These are phyloP conservation scores for Suillus plorans DNA, from an alignment of 768 basidiomycete genomes.

Conservation along the genomic window DNA sequence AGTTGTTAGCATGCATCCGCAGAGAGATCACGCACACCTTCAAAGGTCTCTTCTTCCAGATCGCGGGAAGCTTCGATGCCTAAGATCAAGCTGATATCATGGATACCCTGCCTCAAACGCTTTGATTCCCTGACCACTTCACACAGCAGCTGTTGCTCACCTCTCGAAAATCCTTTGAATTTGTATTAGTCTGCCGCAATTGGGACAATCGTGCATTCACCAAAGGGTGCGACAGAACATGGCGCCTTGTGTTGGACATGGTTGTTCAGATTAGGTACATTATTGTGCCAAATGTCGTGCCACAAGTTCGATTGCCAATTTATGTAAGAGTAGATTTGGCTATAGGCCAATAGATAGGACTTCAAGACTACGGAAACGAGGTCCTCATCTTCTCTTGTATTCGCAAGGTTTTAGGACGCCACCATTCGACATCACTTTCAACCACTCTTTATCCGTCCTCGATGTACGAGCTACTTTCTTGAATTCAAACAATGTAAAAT, in stretches of 20 bases:
- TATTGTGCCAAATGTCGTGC: not conserved
- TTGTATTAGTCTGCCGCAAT: slow-evolving; percentile 59
- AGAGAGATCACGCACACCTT: slow-evolving; percentile 50
- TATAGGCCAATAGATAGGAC: not conserved
- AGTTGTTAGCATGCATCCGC: slow-evolving; percentile 6
- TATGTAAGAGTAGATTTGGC: not conserved
- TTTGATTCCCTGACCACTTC: slow-evolving; percentile 5
- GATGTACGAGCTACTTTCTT: slow-evolving; percentile 51
- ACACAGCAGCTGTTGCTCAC: slow-evolving; percentile 33
- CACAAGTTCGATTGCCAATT: not conserved
- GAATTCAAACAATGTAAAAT: slow-evolving; percentile 86
- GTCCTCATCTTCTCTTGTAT: slow-evolving; percentile 77
- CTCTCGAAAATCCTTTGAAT: slow-evolving; percentile 77
- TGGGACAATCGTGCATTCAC: slow-evolving; percentile 73
- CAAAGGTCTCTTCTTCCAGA: slow-evolving; percentile 60
- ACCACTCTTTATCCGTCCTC: slow-evolving; percentile 62
- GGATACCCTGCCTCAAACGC: slow-evolving; percentile 55
- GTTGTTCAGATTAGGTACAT: slow-evolving; percentile 4
- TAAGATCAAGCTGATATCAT: slow-evolving; percentile 71
- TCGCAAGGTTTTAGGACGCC: slow-evolving; percentile 82
- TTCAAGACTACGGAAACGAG: not conserved
- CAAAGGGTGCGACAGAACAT: slow-evolving; percentile 68
- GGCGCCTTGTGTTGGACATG: slow-evolving; percentile 37
- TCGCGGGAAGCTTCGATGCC: slow-evolving; percentile 81
- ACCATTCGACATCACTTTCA: slow-evolving; percentile 49